Base-by-base conservation (phyloP, 2,329 filamentous ascomycete genomes). In the Claviceps lovelessii region DNA sequence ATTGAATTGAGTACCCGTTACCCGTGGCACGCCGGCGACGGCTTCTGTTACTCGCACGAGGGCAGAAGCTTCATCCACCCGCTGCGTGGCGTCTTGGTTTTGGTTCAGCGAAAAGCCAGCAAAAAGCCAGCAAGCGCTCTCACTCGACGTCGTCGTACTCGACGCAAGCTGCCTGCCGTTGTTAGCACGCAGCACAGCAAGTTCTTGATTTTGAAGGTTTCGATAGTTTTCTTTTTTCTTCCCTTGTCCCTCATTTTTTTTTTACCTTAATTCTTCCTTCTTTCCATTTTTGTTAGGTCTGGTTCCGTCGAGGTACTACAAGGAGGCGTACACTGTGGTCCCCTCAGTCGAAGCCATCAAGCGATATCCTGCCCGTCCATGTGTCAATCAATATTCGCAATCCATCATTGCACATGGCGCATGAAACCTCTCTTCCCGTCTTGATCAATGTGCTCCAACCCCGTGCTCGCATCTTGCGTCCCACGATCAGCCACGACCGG, bases 51-150 rank as follows among this genome's bases (percentile, higher is more conserved):
- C 46, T 35, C 41, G 29, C 41, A 35, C 37, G 41, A 7, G 39
- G 15, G 15, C 7, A 48, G 17, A 53, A 50, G 29, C 13, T 35
- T 31, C 8, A 45, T 47, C 29, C 42, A 39, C 49, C 44, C 35
- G 49, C 52, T 37, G 52, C 49, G 52, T 56, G 55, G 55, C 55
- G 55, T 54, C 52, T 52, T 56, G 49, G 29, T 54, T 13, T 35
- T 19, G 28, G 46, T n/a, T 3, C 15, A n/a, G 29, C 29, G 3
- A 48, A 28, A 46, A 28, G 44, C 44, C 31, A 6, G 31, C 31
- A 33, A 33, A 9, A 23, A 23, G 33, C 33, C 6, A 11, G 45
- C 28, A 28, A 29, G 45, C 31, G 45, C 28, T 19, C 23, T 9
- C 13, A 15, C 28, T 29, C 13, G 45, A 47, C 5, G 17, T 29